Percentiles rank a stretch among this genome's conserved stretches.
phyloP scores from a whole-genome alignment of 2,329 filamentous ascomycete species.

The Trichoderma harzianum region DNA sequence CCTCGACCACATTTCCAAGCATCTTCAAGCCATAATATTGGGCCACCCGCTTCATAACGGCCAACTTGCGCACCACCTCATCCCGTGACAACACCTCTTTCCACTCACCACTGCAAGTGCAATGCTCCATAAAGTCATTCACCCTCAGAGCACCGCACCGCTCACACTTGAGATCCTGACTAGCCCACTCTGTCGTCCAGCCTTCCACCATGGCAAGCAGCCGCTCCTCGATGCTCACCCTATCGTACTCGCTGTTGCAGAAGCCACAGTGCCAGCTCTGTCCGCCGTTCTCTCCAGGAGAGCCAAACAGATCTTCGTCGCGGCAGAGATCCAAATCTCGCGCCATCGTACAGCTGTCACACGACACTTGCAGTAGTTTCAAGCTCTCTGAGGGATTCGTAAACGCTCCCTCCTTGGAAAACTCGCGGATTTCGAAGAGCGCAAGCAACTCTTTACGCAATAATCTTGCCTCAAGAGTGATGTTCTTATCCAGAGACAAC shows the following conservation, averaged over 20 bases:
- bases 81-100: slow-evolving; percentile 64
- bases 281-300: slow-evolving; percentile 17
- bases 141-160: slow-evolving; percentile 69
- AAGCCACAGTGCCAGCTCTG: slow-evolving; percentile 71
- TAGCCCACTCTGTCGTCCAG: slow-evolving; percentile 74
- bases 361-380: slow-evolving; percentile 71
- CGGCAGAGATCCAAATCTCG: slow-evolving; percentile 90
- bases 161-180: slow-evolving; percentile 82
- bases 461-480: slow-evolving; percentile 80
- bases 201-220: slow-evolving; percentile 75
- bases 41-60: slow-evolving; percentile 71
- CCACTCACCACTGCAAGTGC: slow-evolving; percentile 88
- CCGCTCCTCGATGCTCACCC: slow-evolving; percentile 78
- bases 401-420: slow-evolving; percentile 83
- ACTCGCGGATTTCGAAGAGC: slow-evolving; percentile 92
- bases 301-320: slow-evolving; percentile 69
- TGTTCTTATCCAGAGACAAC: slow-evolving; percentile 83
- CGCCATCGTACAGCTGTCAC: slow-evolving; percentile 84
- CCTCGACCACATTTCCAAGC: slow-evolving; percentile 70
- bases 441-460: slow-evolving; percentile 84
- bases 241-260: slow-evolving; percentile 72
- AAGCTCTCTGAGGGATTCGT: slow-evolving; percentile 78
- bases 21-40: slow-evolving; percentile 77
- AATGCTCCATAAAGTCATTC: slow-evolving; percentile 97
- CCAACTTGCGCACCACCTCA: slow-evolving; percentile 62